Base-by-base conservation (phyloP, 108 stramenopile species). In the Conticribra weissflogii region DNA sequence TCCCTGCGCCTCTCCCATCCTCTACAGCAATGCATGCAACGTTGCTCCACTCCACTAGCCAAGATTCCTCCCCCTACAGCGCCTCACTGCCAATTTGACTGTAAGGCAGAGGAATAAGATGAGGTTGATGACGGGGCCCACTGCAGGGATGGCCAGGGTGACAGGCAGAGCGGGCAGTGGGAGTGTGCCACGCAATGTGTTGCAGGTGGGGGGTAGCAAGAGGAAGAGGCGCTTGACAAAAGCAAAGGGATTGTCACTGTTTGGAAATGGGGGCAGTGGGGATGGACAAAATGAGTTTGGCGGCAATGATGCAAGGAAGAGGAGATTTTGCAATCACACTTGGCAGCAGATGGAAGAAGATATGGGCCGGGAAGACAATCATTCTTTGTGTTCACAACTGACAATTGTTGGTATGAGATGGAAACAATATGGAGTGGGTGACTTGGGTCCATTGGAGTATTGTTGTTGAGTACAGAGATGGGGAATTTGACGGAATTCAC, bases 71-170 rank as follows among this genome's bases (percentile, higher is more conserved):
- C n/a, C 21, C 21, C 50, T 21, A n/a, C n/a, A n/a, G n/a, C n/a
- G 44, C n/a, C 21, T 8, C 8, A 8, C 19, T 3, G 2, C 41
- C 9, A 24, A 22, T 30, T 30, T 29, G 49, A 51, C 50, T 23
- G 75, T 66, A 53, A 76, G 68, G 25, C 75, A 76, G 54, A 30
- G 67, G 32, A 32, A 32, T 27, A 76, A 68, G 41, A 63, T 76
- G 59, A 75, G 61, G 60, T 44, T 33, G 18, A 21, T 31, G 55
- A 28, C 53, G 16, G 36, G 14, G 14, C 24, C 3, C 52, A 21
- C 36, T 41, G 36, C 56, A 30, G 25, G n/a, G n/a, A n/a, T n/a
- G n/a, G n/a, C n/a, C n/a, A n/a, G n/a, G n/a, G n/a, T n/a, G n/a
- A n/a, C n/a, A n/a, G n/a, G 36, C 36, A 41, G 12, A 9, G 36